phyloP scores from a whole-genome alignment of 2,329 filamentous ascomycete species.

The Leptosphaerulina australis region DNA sequence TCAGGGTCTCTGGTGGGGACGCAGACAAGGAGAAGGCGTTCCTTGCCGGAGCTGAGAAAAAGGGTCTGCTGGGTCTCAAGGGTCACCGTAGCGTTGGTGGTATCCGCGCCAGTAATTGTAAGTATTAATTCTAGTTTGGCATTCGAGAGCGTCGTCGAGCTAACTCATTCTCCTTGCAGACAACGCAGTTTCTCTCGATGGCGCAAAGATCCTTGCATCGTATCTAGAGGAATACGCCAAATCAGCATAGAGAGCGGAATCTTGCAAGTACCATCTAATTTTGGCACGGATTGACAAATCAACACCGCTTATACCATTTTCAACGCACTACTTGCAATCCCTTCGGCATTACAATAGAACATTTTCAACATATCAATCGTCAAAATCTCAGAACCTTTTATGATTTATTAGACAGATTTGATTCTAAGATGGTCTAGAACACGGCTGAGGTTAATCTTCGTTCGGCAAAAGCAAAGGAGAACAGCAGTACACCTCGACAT shows the following conservation, averaged over 20 bases:
- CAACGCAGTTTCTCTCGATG: constrained; percentile 76
- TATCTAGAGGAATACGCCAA: constrained; percentile 68
- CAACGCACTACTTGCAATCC: constrained; percentile 7
- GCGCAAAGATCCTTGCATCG: constrained; percentile 69
- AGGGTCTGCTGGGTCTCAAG: constrained; percentile 78
- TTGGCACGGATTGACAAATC: neutral
- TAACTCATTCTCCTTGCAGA: constrained; percentile 51
- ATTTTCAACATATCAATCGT: neutral
- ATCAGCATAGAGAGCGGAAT: constrained; percentile 25
- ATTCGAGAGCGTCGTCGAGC: neutral
- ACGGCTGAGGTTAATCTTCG: too few relatives aligned
- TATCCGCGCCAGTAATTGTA: constrained; percentile 80
- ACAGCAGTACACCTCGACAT: neutral
- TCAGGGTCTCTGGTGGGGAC: constrained; percentile 71
- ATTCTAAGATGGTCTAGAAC: constrained; percentile 4
- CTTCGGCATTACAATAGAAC: neutral
- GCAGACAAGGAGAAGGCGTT: constrained; percentile 80
- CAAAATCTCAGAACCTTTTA: neutral
- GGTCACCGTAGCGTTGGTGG: constrained; percentile 87
- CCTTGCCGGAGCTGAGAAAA: constrained; percentile 71
- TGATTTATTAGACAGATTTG: neutral
- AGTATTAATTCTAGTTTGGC: constrained; percentile 27
- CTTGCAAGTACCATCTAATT: neutral
- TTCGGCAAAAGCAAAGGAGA: neutral
- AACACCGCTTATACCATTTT: constrained; percentile 2